Conservation (phyloP, 2,329 filamentous ascomycete species). For the Beauveria scarabaeidicola region DNA sequence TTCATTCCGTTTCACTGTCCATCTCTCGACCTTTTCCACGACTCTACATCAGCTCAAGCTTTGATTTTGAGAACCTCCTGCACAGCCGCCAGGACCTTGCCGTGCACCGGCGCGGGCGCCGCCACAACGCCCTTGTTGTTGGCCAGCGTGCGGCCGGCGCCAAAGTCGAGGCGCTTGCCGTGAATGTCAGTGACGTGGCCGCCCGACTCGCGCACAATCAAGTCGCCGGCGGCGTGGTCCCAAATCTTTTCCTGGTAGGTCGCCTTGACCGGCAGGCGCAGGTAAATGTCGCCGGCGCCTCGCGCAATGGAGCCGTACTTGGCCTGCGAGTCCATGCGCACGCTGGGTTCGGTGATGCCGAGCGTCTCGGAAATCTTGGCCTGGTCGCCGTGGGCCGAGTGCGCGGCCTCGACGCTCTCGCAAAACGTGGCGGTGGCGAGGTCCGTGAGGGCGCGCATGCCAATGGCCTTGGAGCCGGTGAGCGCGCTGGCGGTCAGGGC, state of each 20-base stretch:
- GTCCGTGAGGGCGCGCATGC: constrained; percentile 69
- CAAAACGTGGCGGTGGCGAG: constrained; percentile 83
- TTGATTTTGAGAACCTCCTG: constrained; percentile 59
- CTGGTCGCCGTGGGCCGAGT: constrained; percentile 84
- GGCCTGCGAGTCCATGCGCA: constrained; percentile 95
- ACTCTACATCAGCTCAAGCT: not conserved
- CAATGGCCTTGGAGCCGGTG: constrained; percentile 51
- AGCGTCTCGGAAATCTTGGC: constrained; percentile 70
- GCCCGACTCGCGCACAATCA: constrained; percentile 90
- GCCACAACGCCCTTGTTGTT: constrained; percentile 93
- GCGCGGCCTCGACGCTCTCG: constrained; percentile 88
- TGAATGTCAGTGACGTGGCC: constrained; percentile 84
- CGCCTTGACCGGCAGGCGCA: constrained; percentile 75
- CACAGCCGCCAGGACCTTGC: constrained; percentile 69
- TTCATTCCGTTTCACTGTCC: not conserved
- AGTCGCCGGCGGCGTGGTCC: constrained; percentile 93
- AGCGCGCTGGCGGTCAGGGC: constrained; percentile 52
- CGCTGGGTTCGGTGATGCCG: constrained; percentile 80
- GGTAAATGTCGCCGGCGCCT: constrained; percentile 89
- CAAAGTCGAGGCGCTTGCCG: constrained; percentile 80
- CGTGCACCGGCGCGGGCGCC: constrained; percentile 68
- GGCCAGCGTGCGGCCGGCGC: constrained; percentile 72
- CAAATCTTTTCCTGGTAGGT: constrained; percentile 98
- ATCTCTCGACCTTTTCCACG: not conserved
- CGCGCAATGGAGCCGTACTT: constrained; percentile 95